Evolutionary conservation across 108 stramenopile species (phyloP), one percentile per base, ranked within the genome.

Genomic region (Epithemia pelagica): DNA sequence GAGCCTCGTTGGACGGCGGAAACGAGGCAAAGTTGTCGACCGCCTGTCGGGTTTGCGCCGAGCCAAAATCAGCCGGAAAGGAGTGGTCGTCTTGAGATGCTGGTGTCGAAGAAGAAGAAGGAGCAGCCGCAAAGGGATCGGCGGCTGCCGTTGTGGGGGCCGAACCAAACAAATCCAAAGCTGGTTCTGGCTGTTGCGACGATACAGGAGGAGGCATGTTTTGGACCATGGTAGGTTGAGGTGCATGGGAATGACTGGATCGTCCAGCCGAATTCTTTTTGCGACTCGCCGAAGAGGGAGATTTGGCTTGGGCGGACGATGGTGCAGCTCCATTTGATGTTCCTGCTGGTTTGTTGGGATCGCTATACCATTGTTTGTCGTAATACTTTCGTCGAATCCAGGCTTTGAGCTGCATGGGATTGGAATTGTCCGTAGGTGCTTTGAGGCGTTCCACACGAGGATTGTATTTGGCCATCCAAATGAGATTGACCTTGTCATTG

Each of bases 331-430:
- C 37, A 10, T 46, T 5, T 15, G 37, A 46, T n/a, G n/a, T n/a
- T 10, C 10, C 37, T 46, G 37, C 37, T 5, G 5, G 5, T 5
- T 15, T 46, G 5, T 15, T 15, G 5, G 37, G 37, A 10, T 46
- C 37, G 15, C 10, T 15, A 58, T 66, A 80, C 88, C 89, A 93
- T 24, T 70, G 64, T 57, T 83, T 86, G 31, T 86, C 88, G 28
- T 74, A 57, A 62, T 93, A 93, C 71, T 90, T 90, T 46, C 68
- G 64, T 20, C 74, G 78, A 63, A 93, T 88, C 91, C 91, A 93
- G 19, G 78, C 67, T 0, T 84, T 62, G 27, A 93, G 60, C 33
- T 75, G 74, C 26, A 83, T 73, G 65, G 78, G 67, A 61, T 93
- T 77, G 32, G 68, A 64, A 72, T 85, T 90, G 54, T 86, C 78